Evolutionary conservation across 306 rosid species (phyloP).

Genomic region (Crataegus laevigata): DNA sequence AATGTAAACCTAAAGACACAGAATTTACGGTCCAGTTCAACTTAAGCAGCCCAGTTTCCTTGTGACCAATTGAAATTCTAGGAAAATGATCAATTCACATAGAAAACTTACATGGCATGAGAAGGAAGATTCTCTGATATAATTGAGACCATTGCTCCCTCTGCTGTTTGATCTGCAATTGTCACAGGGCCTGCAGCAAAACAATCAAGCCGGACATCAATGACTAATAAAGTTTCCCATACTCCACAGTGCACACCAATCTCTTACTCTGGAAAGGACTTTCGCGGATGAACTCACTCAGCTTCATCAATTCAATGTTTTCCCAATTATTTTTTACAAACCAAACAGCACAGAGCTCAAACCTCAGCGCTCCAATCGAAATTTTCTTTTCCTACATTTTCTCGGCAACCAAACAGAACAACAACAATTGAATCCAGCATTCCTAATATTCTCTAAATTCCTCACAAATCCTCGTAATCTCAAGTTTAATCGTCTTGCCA

Average conservation of each 20-base stretch:
- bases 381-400: not conserved
- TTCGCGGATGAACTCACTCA: not conserved
- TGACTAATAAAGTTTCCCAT: not conserved
- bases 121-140: conserved; percentile 56
- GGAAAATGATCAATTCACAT: not conserved
- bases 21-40: not conserved
- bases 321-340: not conserved
- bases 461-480: no score
- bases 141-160: conserved; percentile 76
- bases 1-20: not conserved
- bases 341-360: not conserved
- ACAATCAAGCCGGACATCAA: not conserved
- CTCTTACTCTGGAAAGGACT: not conserved
- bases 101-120: conserved; percentile 63
- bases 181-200: conserved; percentile 74
- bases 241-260: not conserved
- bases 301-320: not conserved
- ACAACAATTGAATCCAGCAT: not conserved
- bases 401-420: not conserved
- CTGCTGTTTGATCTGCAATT: conserved; percentile 83
- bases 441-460: not conserved
- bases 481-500: not conserved
- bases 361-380: not conserved
- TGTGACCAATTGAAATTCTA: not conserved
- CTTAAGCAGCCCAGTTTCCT: not conserved